phyloP scores from a whole-genome alignment of 805 yeast species.

The Clavispora carvajalis region DNA sequence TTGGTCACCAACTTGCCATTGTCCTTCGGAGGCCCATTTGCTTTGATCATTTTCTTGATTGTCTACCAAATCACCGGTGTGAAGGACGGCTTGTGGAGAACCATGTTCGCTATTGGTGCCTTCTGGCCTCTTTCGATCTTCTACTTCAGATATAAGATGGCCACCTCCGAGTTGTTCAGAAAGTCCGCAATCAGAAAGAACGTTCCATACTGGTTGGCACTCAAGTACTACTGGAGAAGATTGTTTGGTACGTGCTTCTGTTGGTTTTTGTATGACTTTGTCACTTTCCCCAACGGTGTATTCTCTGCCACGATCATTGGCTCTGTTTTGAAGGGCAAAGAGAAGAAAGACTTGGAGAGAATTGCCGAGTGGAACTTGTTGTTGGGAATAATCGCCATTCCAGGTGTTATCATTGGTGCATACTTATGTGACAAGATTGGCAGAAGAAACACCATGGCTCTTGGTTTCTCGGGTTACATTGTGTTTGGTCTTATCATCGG shows the following conservation, averaged over 20 bases:
- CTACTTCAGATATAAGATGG: constrained; percentile 67
- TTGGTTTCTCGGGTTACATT: constrained; percentile 67
- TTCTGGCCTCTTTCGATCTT: constrained; percentile 70
- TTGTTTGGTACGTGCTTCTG: constrained; percentile 66
- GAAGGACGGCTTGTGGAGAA: constrained; percentile 60
- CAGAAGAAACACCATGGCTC: constrained; percentile 63
- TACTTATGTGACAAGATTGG: constrained; percentile 59
- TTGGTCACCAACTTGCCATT: constrained; percentile 70
- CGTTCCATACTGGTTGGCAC: constrained; percentile 49
- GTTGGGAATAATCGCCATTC: constrained; percentile 59
- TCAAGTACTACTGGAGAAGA: constrained; percentile 65
- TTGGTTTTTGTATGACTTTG: constrained; percentile 80
- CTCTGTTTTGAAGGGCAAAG: constrained; percentile 34
- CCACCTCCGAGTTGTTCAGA: constrained; percentile 57
- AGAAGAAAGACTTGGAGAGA: constrained; percentile 39
- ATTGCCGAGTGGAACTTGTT: constrained; percentile 73
- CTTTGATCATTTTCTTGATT: constrained; percentile 59
- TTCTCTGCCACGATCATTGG: constrained; percentile 59
- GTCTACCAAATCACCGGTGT: constrained; percentile 53
- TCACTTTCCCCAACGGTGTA: constrained; percentile 74
- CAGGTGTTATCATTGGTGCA: constrained; percentile 73
- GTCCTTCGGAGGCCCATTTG: constrained; percentile 76
- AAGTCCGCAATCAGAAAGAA: constrained; percentile 55
- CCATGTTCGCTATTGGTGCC: constrained; percentile 59
- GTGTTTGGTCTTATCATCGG: constrained; percentile 71